Conservation (phyloP, 805 yeast genomes). For the Ogataea pini region DNA sequence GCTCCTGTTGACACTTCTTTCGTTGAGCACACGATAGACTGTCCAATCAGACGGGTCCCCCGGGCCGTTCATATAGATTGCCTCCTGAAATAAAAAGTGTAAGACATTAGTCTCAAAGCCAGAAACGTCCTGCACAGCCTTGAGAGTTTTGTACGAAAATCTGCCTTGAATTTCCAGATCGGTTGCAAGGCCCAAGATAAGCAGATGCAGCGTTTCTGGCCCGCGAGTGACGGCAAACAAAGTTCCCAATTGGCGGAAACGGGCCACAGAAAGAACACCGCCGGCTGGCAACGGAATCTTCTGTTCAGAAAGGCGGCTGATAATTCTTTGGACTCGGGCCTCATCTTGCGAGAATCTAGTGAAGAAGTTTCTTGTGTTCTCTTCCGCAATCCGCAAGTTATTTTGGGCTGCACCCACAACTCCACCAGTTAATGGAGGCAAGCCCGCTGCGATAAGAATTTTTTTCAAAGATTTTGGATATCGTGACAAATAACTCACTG, state of each 20-base stretch:
- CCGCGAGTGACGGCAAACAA: slow-evolving; percentile 54
- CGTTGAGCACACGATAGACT: slow-evolving; percentile 39
- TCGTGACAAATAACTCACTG: slow-evolving; percentile 49
- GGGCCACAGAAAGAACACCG: slow-evolving; percentile 47
- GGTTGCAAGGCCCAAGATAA: slow-evolving; percentile 42
- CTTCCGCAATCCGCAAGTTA: slow-evolving; percentile 47
- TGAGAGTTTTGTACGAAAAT: slow-evolving; percentile 42
- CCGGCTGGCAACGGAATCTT: slow-evolving; percentile 49
- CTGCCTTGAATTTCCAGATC: slow-evolving; percentile 40
- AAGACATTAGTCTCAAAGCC: slow-evolving; percentile 55
- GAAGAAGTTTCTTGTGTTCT: slow-evolving; percentile 50
- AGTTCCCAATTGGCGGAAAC: slow-evolving; percentile 56
- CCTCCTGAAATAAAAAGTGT: slow-evolving; percentile 59
- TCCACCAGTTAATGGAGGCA: slow-evolving; percentile 49
- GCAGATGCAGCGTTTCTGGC: slow-evolving; percentile 45
- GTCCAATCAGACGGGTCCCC: slow-evolving; percentile 46
- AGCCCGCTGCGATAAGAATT: slow-evolving; percentile 56
- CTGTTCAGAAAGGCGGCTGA: slow-evolving; percentile 35
- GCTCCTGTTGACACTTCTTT: neutral
- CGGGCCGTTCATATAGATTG: slow-evolving; percentile 52
- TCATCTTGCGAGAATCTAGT: slow-evolving; percentile 50
- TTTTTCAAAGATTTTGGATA: slow-evolving; percentile 42
- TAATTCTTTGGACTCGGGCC: slow-evolving; percentile 38
- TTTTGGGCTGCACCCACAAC: slow-evolving; percentile 52
- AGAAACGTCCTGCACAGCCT: slow-evolving; percentile 34